A percentile compares a stretch with the other conserved stretches of the same genome.
Evolutionary conservation across 164 flowering plant genomes (phyloP).

Genomic region (Sextonia rubra): DNA sequence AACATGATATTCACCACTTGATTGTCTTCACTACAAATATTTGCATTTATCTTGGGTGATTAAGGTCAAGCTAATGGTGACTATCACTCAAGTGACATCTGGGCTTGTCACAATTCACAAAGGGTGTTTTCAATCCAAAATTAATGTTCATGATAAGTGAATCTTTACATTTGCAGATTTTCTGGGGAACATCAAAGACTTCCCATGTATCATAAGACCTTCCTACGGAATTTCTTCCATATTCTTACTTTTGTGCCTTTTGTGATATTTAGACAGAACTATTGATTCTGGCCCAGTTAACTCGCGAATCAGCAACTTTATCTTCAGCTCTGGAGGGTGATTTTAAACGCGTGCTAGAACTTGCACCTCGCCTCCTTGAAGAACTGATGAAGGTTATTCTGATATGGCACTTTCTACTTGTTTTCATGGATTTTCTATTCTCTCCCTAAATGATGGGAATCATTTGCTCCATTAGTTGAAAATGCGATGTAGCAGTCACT

Average conservation of each 20-base stretch:
- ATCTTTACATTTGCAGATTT: too few species aligned
- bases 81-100: too few species aligned
- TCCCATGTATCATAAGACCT: too few species aligned
- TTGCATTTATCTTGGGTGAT: too few species aligned
- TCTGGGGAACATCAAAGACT: too few species aligned
- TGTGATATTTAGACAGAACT: constrained; percentile 69
- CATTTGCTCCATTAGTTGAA: background rate
- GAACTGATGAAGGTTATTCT: constrained; percentile 82
- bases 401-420: background rate
- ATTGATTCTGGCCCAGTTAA: constrained; percentile 86
- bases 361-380: constrained; percentile 95
- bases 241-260: background rate
- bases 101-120: too few species aligned
- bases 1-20: background rate
- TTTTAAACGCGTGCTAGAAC: constrained; percentile 69
- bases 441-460: background rate
- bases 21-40: too few species aligned
- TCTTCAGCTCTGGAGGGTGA: constrained; percentile 61
- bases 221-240: background rate
- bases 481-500: background rate
- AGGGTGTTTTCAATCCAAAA: too few species aligned
- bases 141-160: too few species aligned
- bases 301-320: constrained; percentile 63
- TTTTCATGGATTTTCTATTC: background rate
- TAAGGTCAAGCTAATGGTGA: too few species aligned